Conservation (phyloP, 768 basidiomycete species). For the Epithele typhae region DNA sequence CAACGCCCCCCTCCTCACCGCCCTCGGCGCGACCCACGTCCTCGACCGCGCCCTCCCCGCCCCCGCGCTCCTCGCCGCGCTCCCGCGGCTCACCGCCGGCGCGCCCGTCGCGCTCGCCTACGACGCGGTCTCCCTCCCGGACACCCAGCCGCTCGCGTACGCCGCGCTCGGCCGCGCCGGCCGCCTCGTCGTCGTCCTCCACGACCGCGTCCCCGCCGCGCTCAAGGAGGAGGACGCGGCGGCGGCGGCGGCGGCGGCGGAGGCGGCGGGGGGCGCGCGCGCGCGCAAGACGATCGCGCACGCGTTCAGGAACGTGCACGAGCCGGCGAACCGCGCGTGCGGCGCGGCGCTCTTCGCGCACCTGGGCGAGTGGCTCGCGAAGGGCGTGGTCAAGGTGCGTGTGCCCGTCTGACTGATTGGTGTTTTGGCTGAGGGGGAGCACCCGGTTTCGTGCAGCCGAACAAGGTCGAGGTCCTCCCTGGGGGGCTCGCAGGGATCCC, state of each 20-base stretch:
- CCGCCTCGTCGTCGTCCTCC: constrained; percentile 12
- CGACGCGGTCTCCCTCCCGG: constrained; percentile 20
- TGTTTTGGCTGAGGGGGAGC: background rate
- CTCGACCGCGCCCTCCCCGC: constrained; percentile 20
- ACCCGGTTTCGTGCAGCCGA: constrained; percentile 34
- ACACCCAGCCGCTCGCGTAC: constrained; percentile 21
- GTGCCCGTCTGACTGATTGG: background rate
- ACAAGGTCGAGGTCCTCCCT: constrained; percentile 36
- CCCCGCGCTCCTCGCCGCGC: constrained; percentile 4
- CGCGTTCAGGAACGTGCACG: constrained; percentile 12
- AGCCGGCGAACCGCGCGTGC: constrained; percentile 3
- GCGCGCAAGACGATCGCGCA: constrained; percentile 8
- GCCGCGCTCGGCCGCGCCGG: constrained; percentile 22
- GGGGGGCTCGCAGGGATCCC: constrained; percentile 39
- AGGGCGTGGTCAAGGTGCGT: constrained; percentile 21
- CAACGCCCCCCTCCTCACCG: constrained; percentile 15
- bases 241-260: too few relatives aligned
- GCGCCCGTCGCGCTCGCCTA: constrained; percentile 21
- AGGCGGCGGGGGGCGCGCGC: too few relatives aligned
- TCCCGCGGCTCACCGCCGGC: constrained; percentile 14
- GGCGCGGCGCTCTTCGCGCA: constrained; percentile 12
- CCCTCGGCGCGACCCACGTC: constrained; percentile 23
- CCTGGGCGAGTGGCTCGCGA: constrained; percentile 16
- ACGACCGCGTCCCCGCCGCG: constrained; percentile 6
- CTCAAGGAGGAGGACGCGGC: constrained; percentile 3